Conservation (phyloP, 257 asterid genomes). For the Orobanche coerulescens region DNA sequence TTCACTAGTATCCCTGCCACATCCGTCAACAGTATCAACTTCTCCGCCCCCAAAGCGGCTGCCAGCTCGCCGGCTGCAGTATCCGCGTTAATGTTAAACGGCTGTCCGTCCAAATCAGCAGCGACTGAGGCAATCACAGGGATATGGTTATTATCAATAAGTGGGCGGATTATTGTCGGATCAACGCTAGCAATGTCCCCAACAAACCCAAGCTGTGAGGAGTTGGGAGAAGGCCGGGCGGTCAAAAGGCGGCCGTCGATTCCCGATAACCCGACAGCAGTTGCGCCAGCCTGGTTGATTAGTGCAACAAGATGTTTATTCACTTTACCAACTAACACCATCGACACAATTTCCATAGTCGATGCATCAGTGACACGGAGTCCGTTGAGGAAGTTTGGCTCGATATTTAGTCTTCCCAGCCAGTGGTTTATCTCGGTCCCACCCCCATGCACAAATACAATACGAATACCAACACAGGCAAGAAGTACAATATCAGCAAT, state of each 20-base stretch:
- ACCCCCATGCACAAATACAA: slow-evolving; percentile 73
- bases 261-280: slow-evolving; percentile 74
- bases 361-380: slow-evolving; percentile 80
- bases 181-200: slow-evolving; percentile 73
- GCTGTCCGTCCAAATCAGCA: slow-evolving; percentile 47
- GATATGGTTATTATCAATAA: slow-evolving; percentile 52
- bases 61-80: slow-evolving; percentile 79
- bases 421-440: slow-evolving; percentile 83
- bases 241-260: slow-evolving; percentile 67
- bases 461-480: slow-evolving; percentile 64
- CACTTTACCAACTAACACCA: slow-evolving; percentile 79
- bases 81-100: slow-evolving; percentile 77
- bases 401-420: slow-evolving; percentile 50
- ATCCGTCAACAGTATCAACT: slow-evolving; percentile 59
- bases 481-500: too few relatives aligned
- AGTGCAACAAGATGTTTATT: slow-evolving; percentile 65
- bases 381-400: slow-evolving; percentile 66
- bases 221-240: slow-evolving; percentile 56
- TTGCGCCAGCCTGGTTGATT: slow-evolving; percentile 72
- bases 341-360: slow-evolving; percentile 76
- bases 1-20: slow-evolving; percentile 63
- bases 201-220: slow-evolving; percentile 64
- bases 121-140: slow-evolving; percentile 85
- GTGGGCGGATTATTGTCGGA: slow-evolving; percentile 48
- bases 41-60: slow-evolving; percentile 71